Conservation (phyloP, 345 rosid genomes). For the Arabidopsis arenosa region DNA sequence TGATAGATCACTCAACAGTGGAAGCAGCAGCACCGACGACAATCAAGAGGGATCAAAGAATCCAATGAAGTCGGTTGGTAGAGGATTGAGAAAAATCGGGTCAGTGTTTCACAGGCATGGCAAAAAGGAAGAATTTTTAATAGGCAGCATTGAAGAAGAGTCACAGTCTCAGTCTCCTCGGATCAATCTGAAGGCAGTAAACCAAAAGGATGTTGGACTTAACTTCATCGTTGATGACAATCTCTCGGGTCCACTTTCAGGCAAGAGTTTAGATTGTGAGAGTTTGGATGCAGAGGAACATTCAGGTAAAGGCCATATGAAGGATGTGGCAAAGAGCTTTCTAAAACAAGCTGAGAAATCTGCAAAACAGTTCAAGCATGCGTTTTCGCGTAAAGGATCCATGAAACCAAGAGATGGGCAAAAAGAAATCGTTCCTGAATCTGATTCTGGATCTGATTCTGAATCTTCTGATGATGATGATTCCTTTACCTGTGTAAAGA, state of each 20-base stretch:
- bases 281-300: conserved; percentile 48
- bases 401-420: conserved; percentile 40
- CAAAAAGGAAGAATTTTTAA: conserved; percentile 47
- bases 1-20: conserved; percentile 52
- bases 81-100: conserved; percentile 61
- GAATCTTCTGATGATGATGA: conserved; percentile 30
- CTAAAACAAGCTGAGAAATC: conserved; percentile 69
- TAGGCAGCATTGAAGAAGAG: conserved; percentile 51
- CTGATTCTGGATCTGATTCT: conserved; percentile 49
- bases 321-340: conserved; percentile 64
- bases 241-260: conserved; percentile 43
- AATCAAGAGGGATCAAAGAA: conserved; percentile 52
- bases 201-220: conserved; percentile 55
- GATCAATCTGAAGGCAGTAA: conserved; percentile 62
- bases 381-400: conserved; percentile 71
- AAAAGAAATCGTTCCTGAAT: conserved; percentile 46
- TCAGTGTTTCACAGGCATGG: conserved; percentile 57
- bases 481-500: conserved; percentile 22
- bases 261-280: conserved; percentile 45
- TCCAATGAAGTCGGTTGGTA: conserved; percentile 44
- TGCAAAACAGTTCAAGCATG: conserved; percentile 63
- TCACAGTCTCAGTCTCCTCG: conserved; percentile 56
- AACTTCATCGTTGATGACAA: conserved; percentile 59
- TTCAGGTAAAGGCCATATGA: conserved; percentile 57
- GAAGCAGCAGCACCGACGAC: conserved; percentile 58